Base-by-base conservation (phyloP, 2,329 filamentous ascomycete genomes). In the Paramyrothecium roridum region DNA sequence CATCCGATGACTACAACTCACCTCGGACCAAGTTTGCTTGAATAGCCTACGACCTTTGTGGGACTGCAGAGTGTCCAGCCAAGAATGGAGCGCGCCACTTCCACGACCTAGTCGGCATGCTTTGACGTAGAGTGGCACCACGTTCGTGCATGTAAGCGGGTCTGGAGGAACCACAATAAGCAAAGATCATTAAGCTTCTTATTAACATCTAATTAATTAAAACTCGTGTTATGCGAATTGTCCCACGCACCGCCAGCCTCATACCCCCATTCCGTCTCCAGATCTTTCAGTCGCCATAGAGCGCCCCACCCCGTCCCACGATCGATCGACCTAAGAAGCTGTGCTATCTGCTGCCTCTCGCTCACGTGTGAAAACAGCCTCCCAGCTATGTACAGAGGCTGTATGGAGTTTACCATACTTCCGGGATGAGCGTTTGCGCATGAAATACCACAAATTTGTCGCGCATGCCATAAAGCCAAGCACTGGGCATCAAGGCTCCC, bases 391-490 rank as follows among this genome's bases (percentile, higher is more conserved):
- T 76, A 81, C 1, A 82, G 68, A 0, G 79, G 79, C 53, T 81
- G 79, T 6, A 81, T 79, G 11, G 79, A 76, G 55, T 82, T 81
- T 34, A 79, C 80, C 49, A 80, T 59, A 52, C 76, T 80, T 2
- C 78, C 79, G 8, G 74, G 72, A 48, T 81, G 78, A 3, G 72
- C 72, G 52, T 82, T 83, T 3, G 78, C 73, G 37, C 75, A 62
- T 2, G 80, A 81, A 17, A 82, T 82, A 1, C 79, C 80, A 37
- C 77, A 79, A 21, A 82, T 75, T 16, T 76, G 71, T 22, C 76
- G 70, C 0, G 77, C 78, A 61, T 81, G 78, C 78, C 77, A 80
- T n/a, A 80, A 58, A 1, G 70, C 55, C 2, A 63, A 50, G 2
- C 61, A 62, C 10, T 71, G 55, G 7, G 57, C 57, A 7, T 66